phyloP scores from a whole-genome alignment of 192 early-diverging fungal genomes.

The Funneliformis geosporum region DNA sequence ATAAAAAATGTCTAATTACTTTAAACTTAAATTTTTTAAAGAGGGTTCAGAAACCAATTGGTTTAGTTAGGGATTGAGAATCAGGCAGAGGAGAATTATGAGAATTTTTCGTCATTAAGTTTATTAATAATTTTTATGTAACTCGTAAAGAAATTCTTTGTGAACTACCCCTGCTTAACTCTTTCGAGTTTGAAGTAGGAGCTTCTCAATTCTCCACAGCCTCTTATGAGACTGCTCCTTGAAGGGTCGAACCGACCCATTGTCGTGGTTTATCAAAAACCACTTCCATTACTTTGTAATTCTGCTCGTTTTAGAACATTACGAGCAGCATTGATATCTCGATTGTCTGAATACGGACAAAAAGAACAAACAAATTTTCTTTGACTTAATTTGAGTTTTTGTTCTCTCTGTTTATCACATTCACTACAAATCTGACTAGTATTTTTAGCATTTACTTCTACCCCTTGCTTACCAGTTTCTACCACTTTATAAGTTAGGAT shows the following conservation, averaged over 20 bases:
- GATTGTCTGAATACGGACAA: neutral
- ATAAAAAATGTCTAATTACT: too few species aligned
- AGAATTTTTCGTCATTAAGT: too few species aligned
- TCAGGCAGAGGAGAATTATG: too few species aligned
- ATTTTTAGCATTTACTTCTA: neutral
- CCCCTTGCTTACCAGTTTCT: neutral
- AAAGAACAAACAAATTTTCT: neutral
- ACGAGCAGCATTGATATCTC: conserved; percentile 12
- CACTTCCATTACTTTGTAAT: neutral
- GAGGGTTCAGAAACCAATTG: too few species aligned
- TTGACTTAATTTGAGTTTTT: neutral
- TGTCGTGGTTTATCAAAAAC: too few species aligned
- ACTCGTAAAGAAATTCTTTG: too few species aligned
- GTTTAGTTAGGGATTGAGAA: too few species aligned
- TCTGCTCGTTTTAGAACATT: conserved; percentile 10
- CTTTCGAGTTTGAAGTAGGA: neutral
- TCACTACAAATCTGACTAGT: conserved; percentile 8
- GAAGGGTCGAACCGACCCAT: neutral
- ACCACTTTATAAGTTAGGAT: neutral
- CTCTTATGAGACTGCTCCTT: neutral
- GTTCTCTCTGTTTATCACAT: neutral
- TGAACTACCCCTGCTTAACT: neutral
- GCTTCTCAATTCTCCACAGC: conserved; percentile 7
- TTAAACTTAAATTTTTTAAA: too few species aligned
- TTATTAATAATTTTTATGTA: too few species aligned